Evolutionary conservation across 352 stramenopile genomes (phyloP), one percentile per base, ranked within the genome.

Genomic region (Pythium folliculosum): DNA sequence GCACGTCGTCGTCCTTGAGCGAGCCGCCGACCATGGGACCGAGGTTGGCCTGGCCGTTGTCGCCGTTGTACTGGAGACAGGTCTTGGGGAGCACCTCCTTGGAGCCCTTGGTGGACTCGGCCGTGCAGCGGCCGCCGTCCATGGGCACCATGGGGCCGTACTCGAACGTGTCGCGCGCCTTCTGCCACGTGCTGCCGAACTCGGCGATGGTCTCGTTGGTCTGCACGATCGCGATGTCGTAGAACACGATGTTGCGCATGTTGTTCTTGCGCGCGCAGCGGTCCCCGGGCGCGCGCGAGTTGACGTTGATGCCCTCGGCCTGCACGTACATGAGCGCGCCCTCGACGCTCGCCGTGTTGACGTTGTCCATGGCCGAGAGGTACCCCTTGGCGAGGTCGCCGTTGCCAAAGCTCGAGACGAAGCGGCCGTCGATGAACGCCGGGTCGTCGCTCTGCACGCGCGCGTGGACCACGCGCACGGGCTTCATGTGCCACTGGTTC

Each of bases 291-390:
- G 77, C 62, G 3, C 84, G 82, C 21, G 75, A 75, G 54, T 88
- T 82, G 14, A 82, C 49, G 67, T 95, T 90, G 72, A 95, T 95
- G 27, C 83, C 82, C 47, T 95, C 86, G 1, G 84, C 84, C 70
- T 93, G 84, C 5, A 95, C 84, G 63, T 92, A 95, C 83, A 93
- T 92, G 56, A 95, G 79, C 5, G 82, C 77, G 16, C 86, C 86
- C 51, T 93, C 84, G 0, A 95, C 82, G 23, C 65, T 73, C 6
- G 70, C 70, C 22, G 61, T 72, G 65, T 77, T 77, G 32, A 77
- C 70, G 5, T 40, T 69, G 61, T 77, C 70, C 65, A 77, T 70
- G 12, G 68, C 77, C n/a, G 76, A 81, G 16, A 82, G 48, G 73
- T 93, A 93, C 0, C 82, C 84, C 14, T 76, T 75, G 12, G 82